Conservation (phyloP, 495 filamentous ascomycete genomes). For the Cercophora samala region DNA sequence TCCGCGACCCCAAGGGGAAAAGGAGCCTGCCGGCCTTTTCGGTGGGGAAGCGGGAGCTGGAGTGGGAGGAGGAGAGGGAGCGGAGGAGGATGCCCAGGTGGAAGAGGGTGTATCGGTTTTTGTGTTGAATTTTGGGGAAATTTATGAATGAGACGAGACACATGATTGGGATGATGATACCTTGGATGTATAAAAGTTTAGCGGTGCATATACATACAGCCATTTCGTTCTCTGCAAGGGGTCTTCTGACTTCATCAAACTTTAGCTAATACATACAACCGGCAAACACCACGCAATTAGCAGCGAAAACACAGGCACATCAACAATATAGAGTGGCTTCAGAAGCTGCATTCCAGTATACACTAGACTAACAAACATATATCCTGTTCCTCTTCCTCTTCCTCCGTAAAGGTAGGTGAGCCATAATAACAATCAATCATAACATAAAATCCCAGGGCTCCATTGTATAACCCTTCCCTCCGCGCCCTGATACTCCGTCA, state of each 20-base stretch:
- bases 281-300: background rate
- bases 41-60: conserved; percentile 50
- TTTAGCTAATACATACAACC: no score
- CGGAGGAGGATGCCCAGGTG: conserved; percentile 69
- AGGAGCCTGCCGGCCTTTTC: conserved; percentile 59
- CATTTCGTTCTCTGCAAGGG: no score
- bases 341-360: background rate
- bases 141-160: background rate
- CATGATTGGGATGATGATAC: background rate
- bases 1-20: background rate
- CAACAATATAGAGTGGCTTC: background rate
- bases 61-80: conserved; percentile 57
- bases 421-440: conserved; percentile 6
- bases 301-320: background rate
- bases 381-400: background rate
- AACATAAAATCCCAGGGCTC: background rate
- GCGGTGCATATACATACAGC: no score
- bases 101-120: conserved; percentile 69
- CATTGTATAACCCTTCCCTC: background rate
- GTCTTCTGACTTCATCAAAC: no score
- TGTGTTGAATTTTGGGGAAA: conserved; percentile 45
- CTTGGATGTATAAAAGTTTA: background rate
- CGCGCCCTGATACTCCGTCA: background rate
- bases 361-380: conserved; percentile 4
- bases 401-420: background rate